These are phyloP conservation scores for Phialocephala sp. DNA, from an alignment of 2,329 filamentous ascomycete species.

Conservation along the genomic window DNA sequence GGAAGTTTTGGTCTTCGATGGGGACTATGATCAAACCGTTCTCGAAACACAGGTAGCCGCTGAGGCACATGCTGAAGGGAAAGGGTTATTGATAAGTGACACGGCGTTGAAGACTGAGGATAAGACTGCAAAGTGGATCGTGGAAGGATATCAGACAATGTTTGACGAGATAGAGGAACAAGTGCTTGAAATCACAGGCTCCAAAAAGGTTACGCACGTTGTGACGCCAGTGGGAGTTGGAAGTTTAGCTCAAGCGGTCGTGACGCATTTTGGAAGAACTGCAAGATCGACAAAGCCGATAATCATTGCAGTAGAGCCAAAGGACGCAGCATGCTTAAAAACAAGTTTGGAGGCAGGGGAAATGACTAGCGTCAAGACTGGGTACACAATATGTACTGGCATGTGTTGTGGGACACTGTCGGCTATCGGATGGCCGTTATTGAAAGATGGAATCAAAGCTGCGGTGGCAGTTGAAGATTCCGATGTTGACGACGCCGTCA, in stretches of 20 bases:
- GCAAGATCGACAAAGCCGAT: slow-evolving; percentile 46
- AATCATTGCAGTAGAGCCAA: slow-evolving; percentile 73
- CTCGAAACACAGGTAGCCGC: slow-evolving; percentile 19
- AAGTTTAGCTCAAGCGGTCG: slow-evolving; percentile 73
- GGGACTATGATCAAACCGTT: slow-evolving; percentile 70
- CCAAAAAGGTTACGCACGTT: slow-evolving; percentile 51
- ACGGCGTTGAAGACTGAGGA: slow-evolving; percentile 70
- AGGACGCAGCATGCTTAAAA: slow-evolving; percentile 65
- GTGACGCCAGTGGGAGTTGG: slow-evolving; percentile 76
- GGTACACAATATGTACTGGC: slow-evolving; percentile 54
- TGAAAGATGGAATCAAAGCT: slow-evolving; percentile 50
- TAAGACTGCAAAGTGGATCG: slow-evolving; percentile 72
- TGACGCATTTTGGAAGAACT: slow-evolving; percentile 63
- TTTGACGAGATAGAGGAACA: slow-evolving; percentile 71
- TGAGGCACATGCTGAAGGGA: slow-evolving; percentile 24
- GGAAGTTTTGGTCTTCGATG: slow-evolving; percentile 57
- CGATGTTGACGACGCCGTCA: slow-evolving; percentile 50
- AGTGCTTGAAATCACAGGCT: slow-evolving; percentile 51
- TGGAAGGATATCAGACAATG: slow-evolving; percentile 79
- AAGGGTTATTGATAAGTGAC: slow-evolving; percentile 67
- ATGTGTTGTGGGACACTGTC: slow-evolving; percentile 58
- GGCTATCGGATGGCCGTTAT: slow-evolving; percentile 51
- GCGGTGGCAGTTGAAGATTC: slow-evolving; percentile 50
- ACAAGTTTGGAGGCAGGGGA: slow-evolving; percentile 51
- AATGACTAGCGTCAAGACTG: slow-evolving; percentile 47